These are phyloP conservation scores for Sungouiella thailandica DNA, from an alignment of 805 yeast genomes.

Conservation along the genomic window DNA sequence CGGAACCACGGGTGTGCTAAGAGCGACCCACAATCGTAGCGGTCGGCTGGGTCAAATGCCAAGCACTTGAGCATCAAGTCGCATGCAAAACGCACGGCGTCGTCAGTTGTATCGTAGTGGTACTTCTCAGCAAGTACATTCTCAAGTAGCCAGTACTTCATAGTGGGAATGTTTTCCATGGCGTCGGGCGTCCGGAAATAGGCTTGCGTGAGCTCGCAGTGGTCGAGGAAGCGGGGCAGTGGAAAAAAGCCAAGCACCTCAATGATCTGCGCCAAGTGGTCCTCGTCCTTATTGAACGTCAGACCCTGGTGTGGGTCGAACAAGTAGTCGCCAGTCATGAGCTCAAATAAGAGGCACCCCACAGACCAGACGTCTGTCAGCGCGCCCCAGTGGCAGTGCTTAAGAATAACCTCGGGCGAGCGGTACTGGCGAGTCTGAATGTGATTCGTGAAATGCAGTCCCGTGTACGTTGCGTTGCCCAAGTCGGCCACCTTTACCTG, in stretches of 20 bases:
- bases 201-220: conserved; percentile 51
- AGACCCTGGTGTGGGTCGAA: conserved; percentile 85
- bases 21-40: conserved; percentile 53
- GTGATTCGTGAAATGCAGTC: conserved; percentile 79
- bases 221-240: conserved; percentile 48
- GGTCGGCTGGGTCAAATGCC: conserved; percentile 40
- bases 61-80: conserved; percentile 50
- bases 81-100: conserved; percentile 34
- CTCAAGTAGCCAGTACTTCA: conserved; percentile 85
- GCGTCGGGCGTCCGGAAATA: conserved; percentile 66
- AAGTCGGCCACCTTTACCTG: conserved; percentile 81
- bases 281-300: conserved; percentile 83
- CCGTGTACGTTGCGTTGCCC: conserved; percentile 85
- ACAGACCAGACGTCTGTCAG: conserved; percentile 95
- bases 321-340: conserved; percentile 88
- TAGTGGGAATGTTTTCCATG: conserved; percentile 69
- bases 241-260: conserved; percentile 77
- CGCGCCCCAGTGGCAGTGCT: conserved; percentile 78
- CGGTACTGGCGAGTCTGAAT: conserved; percentile 92
- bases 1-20: conserved; percentile 50
- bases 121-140: conserved; percentile 85
- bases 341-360: conserved; percentile 86
- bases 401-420: conserved; percentile 65
- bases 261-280: conserved; percentile 92
- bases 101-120: conserved; percentile 42